These are phyloP conservation scores for Thelonectria rubi DNA, from an alignment of 2,329 filamentous ascomycete species.

Conservation along the genomic window DNA sequence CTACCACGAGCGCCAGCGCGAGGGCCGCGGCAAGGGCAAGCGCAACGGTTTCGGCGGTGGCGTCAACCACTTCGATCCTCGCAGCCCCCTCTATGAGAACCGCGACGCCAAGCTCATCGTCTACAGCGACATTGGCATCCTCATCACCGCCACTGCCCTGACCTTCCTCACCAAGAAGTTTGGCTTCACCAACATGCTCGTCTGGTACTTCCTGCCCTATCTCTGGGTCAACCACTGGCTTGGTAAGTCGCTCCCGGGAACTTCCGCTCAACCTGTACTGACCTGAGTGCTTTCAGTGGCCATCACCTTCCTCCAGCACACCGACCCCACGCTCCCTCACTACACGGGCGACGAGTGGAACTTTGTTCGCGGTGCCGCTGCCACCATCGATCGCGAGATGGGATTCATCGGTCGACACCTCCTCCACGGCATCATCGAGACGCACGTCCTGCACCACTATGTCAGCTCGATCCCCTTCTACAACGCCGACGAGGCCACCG, in stretches of 20 bases:
- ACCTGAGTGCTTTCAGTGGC: slow-evolving; percentile 72
- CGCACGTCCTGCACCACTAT: slow-evolving; percentile 98
- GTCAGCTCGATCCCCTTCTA: slow-evolving; percentile 97
- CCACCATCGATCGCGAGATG: slow-evolving; percentile 96
- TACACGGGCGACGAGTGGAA: slow-evolving; percentile 89
- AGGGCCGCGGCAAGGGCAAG: slow-evolving; percentile 95
- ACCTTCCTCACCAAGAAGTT: slow-evolving; percentile 77
- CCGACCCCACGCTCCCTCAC: slow-evolving; percentile 91
- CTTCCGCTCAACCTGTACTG: slow-evolving; percentile 17
- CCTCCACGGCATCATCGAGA: slow-evolving; percentile 96
- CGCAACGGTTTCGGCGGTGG: slow-evolving; percentile 79
- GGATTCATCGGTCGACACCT: slow-evolving; percentile 92
- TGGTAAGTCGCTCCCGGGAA: slow-evolving; percentile 64
- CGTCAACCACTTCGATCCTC: slow-evolving; percentile 95
- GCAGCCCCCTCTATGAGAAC: slow-evolving; percentile 89
- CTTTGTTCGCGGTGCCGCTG: slow-evolving; percentile 90
- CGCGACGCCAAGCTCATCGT: slow-evolving; percentile 89
- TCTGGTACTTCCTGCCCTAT: slow-evolving; percentile 97
- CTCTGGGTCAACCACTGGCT: slow-evolving; percentile 99
- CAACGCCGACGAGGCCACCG: slow-evolving; percentile 91
- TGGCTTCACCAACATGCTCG: slow-evolving; percentile 84
- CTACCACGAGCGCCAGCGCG: slow-evolving; percentile 87
- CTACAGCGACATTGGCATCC: slow-evolving; percentile 84
- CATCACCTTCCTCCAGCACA: slow-evolving; percentile 98
- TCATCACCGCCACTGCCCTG: slow-evolving; percentile 68